Percentiles rank a stretch among this genome's conserved stretches.
These are phyloP conservation scores for Plasmopara muralis DNA, from an alignment of 352 stramenopile genomes.

Conservation along the genomic window DNA sequence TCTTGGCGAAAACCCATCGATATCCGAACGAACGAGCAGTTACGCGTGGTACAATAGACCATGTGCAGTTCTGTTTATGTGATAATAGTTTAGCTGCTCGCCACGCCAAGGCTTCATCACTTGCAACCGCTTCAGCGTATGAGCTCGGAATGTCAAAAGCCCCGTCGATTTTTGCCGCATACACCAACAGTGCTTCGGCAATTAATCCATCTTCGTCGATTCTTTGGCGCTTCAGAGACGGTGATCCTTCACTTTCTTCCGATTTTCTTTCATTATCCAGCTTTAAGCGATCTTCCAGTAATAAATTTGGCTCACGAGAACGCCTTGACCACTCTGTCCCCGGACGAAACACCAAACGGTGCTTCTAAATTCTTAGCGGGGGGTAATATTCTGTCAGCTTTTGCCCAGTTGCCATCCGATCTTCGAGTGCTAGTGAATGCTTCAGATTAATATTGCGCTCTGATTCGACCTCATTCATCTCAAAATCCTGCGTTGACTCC, in stretches of 20 bases:
- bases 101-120: background rate
- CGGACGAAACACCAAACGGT: background rate
- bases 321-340: background rate
- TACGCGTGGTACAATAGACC: background rate
- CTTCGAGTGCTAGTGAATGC: background rate
- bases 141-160: background rate
- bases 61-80: background rate
- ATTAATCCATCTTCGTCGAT: background rate
- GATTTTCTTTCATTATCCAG: background rate
- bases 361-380: background rate
- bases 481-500: background rate
- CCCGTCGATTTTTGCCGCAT: slow-evolving; percentile 1
- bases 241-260: slow-evolving; percentile 1
- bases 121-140: slow-evolving; percentile 5
- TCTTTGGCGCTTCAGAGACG: background rate
- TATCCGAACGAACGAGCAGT: background rate
- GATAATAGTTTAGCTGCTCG: background rate
- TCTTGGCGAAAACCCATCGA: background rate
- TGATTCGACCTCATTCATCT: slow-evolving; percentile 4
- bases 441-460: background rate
- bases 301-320: background rate
- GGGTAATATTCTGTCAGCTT: slow-evolving; percentile 4
- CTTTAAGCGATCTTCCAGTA: background rate
- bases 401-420: background rate
- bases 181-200: background rate